Percentiles rank a stretch among this genome's conserved stretches.
phyloP scores from a whole-genome alignment of 2,329 filamentous ascomycete species.

The Ceratocystis colombiana region DNA sequence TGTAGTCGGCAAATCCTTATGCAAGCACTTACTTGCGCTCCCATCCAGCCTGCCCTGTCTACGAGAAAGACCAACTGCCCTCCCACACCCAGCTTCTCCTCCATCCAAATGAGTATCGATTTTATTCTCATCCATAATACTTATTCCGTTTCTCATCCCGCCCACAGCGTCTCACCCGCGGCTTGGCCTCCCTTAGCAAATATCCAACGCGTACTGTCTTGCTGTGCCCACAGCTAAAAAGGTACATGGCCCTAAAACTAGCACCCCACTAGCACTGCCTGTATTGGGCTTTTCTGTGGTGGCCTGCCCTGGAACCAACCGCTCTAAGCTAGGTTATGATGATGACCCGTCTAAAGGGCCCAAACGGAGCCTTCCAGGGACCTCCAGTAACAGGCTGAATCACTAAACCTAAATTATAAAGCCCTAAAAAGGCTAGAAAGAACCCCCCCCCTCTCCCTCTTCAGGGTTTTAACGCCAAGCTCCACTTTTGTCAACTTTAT shows the following conservation, averaged over 20 bases:
- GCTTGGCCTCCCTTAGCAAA: background rate
- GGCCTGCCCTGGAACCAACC: background rate
- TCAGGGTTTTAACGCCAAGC: background rate
- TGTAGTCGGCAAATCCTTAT: slow-evolving; percentile 24
- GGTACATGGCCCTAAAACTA: background rate
- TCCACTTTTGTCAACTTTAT: background rate
- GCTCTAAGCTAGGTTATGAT: background rate
- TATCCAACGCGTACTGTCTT: background rate
- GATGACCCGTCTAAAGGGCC: background rate
- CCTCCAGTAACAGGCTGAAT: background rate
- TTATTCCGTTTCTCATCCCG: no score
- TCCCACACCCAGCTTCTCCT: no score
- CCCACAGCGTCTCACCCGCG: background rate
- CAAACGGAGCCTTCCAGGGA: background rate
- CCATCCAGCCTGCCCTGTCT: background rate
- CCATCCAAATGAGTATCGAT: no score
- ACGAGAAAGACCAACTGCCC: background rate
- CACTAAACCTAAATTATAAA: background rate
- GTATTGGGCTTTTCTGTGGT: background rate
- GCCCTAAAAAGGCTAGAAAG: background rate
- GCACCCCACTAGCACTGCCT: background rate
- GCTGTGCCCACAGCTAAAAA: background rate
- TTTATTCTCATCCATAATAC: no score
- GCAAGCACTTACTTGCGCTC: slow-evolving; percentile 21
- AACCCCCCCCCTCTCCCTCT: background rate